Evolutionary conservation across 1,284 basidiomycete species (phyloP).

Genomic region (Violaceomyces palustris): DNA sequence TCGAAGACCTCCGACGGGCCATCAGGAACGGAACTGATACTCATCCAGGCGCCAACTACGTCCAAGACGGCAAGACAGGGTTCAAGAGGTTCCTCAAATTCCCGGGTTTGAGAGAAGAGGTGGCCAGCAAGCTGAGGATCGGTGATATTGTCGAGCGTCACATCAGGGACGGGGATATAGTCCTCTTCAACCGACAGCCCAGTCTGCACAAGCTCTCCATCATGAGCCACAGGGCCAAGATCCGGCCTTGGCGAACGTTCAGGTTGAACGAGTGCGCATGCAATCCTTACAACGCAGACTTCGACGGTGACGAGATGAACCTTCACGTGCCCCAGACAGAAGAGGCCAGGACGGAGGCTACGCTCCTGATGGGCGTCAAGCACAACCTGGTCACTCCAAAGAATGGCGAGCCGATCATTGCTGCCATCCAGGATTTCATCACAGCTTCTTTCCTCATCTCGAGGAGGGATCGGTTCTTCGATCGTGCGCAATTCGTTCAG

Average conservation of each 20-base stretch:
- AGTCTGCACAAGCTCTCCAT: constrained; percentile 77
- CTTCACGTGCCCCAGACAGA: constrained; percentile 96
- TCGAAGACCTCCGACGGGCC: constrained; percentile 70
- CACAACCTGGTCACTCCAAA: constrained; percentile 78
- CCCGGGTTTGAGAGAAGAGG: constrained; percentile 41
- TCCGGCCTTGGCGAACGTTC: constrained; percentile 95
- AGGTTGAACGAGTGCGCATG: constrained; percentile 98
- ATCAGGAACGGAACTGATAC: constrained; percentile 84
- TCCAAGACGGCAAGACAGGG: constrained; percentile 64
- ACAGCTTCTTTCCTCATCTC: constrained; percentile 84
- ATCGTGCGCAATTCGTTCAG: constrained; percentile 90
- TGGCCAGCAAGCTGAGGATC: constrained; percentile 69
- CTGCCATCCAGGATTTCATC: constrained; percentile 51
- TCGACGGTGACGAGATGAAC: constrained; percentile 99
- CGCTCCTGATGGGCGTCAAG: constrained; percentile 96
- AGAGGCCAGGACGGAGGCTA: constrained; percentile 93
- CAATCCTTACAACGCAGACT: constrained; percentile 98
- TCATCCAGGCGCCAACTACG: constrained; percentile 92
- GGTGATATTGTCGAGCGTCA: constrained; percentile 92
- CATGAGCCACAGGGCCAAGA: constrained; percentile 95
- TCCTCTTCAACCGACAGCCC: constrained; percentile 97
- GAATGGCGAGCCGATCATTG: constrained; percentile 50
- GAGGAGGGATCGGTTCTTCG: constrained; percentile 85
- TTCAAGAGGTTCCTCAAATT: constrained; percentile 63
- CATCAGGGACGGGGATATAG: constrained; percentile 91